Conservation (phyloP, 208 protist genomes). For the Histomonas meleagridis region DNA sequence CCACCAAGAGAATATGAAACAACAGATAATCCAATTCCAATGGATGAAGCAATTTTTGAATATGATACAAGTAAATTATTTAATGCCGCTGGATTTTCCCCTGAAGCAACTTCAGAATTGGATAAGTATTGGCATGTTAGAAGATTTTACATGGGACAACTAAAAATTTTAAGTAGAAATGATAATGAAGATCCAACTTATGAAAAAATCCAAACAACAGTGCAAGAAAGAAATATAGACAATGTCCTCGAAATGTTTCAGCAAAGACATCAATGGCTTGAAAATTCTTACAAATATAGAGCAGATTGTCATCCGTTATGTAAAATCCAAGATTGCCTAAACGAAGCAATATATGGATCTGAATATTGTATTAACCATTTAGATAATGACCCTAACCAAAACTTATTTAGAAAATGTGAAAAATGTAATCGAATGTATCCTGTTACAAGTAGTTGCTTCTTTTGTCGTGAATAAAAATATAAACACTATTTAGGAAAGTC, state of each 20-base stretch:
- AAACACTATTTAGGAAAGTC: too few species aligned
- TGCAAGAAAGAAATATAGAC: neutral
- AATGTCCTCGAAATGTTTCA: neutral
- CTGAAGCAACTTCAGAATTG: neutral
- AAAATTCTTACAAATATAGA: neutral
- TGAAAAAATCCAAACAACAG: neutral
- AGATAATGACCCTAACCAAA: neutral
- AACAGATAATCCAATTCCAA: neutral
- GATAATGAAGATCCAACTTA: neutral
- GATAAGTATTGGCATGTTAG: neutral
- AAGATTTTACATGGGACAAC: neutral
- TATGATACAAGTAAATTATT: neutral
- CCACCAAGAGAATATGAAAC: neutral
- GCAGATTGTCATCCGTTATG: neutral
- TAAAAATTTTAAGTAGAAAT: neutral
- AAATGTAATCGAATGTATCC: neutral
- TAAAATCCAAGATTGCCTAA: neutral
- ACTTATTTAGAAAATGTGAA: neutral
- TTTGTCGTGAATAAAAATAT: too few species aligned
- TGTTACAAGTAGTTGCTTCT: neutral
- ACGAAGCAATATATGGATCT: neutral
- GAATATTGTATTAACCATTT: neutral
- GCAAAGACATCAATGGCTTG: neutral
- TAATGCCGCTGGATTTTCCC: neutral
- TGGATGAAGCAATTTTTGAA: neutral